Percentiles rank a stretch among this genome's conserved stretches.
Conservation (phyloP, 768 basidiomycete species). For the Flagelloscypha sp. region DNA sequence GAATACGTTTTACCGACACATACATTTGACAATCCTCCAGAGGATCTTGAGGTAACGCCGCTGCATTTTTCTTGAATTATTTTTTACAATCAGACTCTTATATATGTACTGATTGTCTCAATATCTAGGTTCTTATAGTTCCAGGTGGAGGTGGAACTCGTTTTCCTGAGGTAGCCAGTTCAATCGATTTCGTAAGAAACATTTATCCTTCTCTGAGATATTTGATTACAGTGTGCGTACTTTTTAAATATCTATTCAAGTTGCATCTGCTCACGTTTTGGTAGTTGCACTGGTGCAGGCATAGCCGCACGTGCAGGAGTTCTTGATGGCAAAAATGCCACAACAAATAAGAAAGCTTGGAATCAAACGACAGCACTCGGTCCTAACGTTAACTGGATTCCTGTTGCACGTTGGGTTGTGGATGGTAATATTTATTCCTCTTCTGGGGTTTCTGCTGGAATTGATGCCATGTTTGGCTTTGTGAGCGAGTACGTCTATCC, state of each 20-base stretch:
- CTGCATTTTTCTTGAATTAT: no score
- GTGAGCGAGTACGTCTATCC: no score
- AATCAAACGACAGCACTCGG: slow-evolving; percentile 14
- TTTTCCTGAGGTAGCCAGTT: slow-evolving; percentile 15
- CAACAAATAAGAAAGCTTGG: slow-evolving; percentile 35
- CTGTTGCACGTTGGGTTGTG: slow-evolving; percentile 38
- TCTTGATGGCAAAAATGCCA: slow-evolving; percentile 33
- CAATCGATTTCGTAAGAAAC: slow-evolving; percentile 23
- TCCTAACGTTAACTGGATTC: slow-evolving; percentile 32
- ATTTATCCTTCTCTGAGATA: slow-evolving; percentile 29
- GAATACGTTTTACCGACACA: slow-evolving; percentile 32
- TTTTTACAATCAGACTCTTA: no score
- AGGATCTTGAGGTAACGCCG: slow-evolving; percentile 25
- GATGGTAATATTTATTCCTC: slow-evolving; percentile 43
- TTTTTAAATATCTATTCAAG: no score
- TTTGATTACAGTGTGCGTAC: slow-evolving; percentile 35
- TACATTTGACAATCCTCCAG: slow-evolving; percentile 25
- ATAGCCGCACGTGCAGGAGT: slow-evolving; percentile 31
- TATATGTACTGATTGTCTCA: no score
- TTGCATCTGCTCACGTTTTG: no score
- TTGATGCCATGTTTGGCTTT: slow-evolving; percentile 30
- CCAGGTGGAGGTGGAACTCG: slow-evolving; percentile 23
- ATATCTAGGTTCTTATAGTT: slow-evolving; percentile 28
- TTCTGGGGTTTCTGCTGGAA: slow-evolving; percentile 38
- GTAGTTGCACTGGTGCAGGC: slow-evolving; percentile 34